Conservation (phyloP, 495 filamentous ascomycete species). For the Hyaloscypha bicolor region DNA sequence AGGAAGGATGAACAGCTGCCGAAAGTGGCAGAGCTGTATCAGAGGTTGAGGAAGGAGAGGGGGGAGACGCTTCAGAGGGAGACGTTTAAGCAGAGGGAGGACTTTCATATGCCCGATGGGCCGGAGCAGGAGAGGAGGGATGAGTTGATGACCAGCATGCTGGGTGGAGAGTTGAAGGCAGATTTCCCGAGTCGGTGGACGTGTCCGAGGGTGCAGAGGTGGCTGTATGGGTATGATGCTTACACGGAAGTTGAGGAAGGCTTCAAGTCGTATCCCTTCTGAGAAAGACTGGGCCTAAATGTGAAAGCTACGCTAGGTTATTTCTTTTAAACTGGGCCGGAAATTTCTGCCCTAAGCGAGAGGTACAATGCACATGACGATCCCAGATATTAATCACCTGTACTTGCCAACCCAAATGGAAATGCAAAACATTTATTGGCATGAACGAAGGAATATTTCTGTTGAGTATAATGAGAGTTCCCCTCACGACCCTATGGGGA, state of each 20-base stretch:
- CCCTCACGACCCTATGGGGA: too few species aligned
- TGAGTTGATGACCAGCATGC: conserved; percentile 45
- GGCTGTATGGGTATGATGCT: conserved; percentile 65
- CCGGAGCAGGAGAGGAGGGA: conserved; percentile 50
- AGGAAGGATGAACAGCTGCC: conserved; percentile 45
- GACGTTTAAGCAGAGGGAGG: conserved; percentile 51
- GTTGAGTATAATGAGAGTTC: too few species aligned
- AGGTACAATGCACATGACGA: too few species aligned
- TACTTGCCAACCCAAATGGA: too few species aligned
- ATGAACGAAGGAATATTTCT: too few species aligned
- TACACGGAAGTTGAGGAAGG: conserved; percentile 57
- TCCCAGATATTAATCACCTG: too few species aligned
- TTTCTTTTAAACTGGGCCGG: too few species aligned
- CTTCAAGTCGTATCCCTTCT: conserved; percentile 45
- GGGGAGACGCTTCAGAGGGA: conserved; percentile 59
- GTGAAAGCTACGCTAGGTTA: too few species aligned
- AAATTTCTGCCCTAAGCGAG: too few species aligned
- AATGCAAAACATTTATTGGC: too few species aligned
- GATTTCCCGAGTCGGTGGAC: conserved; percentile 64
- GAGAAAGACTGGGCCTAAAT: background rate
- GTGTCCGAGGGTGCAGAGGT: conserved; percentile 59
- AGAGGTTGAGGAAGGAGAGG: conserved; percentile 60
- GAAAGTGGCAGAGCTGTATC: conserved; percentile 56
- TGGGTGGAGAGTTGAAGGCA: conserved; percentile 47
- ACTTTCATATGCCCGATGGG: conserved; percentile 58